Evolutionary conservation across 768 basidiomycete species (phyloP).

Genomic region (Panaeolus papilionaceus): DNA sequence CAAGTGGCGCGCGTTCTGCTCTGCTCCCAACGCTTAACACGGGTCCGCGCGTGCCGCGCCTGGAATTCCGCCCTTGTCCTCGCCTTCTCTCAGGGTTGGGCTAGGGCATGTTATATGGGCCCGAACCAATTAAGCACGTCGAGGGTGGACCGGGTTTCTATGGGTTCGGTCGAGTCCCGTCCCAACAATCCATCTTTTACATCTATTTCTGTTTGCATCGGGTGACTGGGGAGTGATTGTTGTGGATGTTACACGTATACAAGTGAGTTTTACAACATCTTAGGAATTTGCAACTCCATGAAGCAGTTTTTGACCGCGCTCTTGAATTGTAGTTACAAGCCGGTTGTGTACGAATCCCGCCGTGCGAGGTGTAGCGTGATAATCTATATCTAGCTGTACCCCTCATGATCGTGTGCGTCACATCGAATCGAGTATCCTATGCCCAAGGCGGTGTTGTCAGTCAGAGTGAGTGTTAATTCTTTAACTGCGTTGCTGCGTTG

Average conservation of each 20-base stretch:
- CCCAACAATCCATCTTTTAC: not conserved
- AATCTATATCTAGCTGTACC: not conserved
- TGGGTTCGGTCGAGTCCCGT: not conserved
- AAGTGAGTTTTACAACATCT: not conserved
- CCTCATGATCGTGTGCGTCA: not conserved
- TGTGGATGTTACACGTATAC: not conserved
- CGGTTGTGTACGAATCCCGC: not conserved
- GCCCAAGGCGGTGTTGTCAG: slow-evolving; percentile 6
- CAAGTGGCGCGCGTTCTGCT: slow-evolving; percentile 2
- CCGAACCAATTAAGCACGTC: not conserved
- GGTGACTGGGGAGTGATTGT: not conserved
- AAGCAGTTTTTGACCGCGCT: not conserved
- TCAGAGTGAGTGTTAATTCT: not conserved
- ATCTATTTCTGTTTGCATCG: not conserved
- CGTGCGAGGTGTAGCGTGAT: not conserved
- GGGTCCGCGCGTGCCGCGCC: slow-evolving; percentile 6
- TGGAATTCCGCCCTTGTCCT: not conserved
- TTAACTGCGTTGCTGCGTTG: not conserved
- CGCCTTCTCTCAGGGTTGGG: slow-evolving; percentile 9
- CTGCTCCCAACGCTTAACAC: slow-evolving; percentile 11
- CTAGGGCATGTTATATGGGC: not conserved
- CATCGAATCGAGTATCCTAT: not conserved
- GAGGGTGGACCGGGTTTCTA: not conserved
- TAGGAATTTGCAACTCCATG: not conserved
- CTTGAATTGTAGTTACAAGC: not conserved